Evolutionary conservation across 306 rosid species (phyloP).

Genomic region (Castanospermum australe): DNA sequence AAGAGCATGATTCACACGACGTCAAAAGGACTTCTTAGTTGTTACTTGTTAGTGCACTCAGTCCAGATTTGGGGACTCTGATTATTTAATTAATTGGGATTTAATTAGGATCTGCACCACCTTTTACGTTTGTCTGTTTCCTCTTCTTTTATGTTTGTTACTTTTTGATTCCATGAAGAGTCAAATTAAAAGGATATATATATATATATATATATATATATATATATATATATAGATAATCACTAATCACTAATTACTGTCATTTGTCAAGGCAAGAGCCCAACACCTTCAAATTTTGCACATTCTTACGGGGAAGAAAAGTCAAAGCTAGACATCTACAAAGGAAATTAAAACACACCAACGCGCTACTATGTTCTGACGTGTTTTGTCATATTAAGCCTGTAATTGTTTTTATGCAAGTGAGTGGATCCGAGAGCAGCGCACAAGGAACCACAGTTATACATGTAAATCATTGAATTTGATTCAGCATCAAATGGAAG

Average conservation of each 20-base stretch:
- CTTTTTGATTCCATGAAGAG: background rate
- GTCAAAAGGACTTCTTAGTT: slow-evolving; percentile 12
- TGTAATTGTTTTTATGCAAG: background rate
- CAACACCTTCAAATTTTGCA: background rate
- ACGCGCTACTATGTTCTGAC: background rate
- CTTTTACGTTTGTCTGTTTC: background rate
- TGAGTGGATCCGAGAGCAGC: background rate
- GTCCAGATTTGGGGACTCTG: background rate
- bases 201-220: no score
- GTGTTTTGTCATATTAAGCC: background rate
- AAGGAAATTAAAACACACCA: background rate
- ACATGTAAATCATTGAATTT: background rate
- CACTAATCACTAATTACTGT: background rate
- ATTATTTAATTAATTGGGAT: background rate
- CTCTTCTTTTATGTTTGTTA: background rate
- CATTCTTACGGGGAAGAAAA: background rate
- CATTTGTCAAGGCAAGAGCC: background rate
- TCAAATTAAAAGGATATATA: background rate
- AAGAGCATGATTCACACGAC: background rate
- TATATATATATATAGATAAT: no score
- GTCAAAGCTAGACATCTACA: background rate
- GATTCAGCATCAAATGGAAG: background rate
- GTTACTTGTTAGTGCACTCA: slow-evolving; percentile 3
- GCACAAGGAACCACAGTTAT: background rate
- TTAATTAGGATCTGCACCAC: no score